phyloP scores from a whole-genome alignment of 2,329 filamentous ascomycete species.

The Xylaria sp. region DNA sequence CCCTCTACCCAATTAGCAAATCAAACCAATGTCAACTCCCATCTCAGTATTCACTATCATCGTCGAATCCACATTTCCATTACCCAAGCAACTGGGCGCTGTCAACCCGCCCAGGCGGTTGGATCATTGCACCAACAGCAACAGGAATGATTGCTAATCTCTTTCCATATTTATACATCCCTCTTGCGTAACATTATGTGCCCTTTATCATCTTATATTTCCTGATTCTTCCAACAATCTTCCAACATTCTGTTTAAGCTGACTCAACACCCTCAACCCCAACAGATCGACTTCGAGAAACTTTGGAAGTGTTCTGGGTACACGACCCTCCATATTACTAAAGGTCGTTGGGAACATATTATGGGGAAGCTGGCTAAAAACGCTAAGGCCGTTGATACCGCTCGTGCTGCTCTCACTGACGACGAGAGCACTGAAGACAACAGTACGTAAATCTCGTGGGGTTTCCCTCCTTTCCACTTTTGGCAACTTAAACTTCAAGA shows the following conservation, averaged over 20 bases:
- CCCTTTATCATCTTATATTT: neutral
- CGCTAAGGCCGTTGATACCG: neutral
- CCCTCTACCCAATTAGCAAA: neutral
- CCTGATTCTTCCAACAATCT: too few relatives aligned
- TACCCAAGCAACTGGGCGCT: neutral
- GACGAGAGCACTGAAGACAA: neutral
- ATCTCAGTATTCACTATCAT: neutral
- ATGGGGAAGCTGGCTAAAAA: neutral
- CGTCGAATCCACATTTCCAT: neutral
- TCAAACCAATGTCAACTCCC: neutral
- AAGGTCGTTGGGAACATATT: neutral
- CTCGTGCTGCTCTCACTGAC: neutral
- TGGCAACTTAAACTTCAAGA: neutral
- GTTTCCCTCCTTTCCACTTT: neutral
- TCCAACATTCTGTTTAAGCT: neutral
- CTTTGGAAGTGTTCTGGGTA: neutral
- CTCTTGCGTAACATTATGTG: too few relatives aligned
- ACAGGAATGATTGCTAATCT: neutral
- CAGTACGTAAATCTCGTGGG: neutral
- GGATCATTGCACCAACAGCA: neutral
- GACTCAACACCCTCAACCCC: neutral
- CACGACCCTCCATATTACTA: neutral
- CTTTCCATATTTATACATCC: neutral
- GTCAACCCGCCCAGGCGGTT: neutral
- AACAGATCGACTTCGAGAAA: conserved; percentile 7